Percentiles rank a stretch among this genome's conserved stretches.
These are phyloP conservation scores for Zymoseptoria ardabiliae DNA, from an alignment of 2,329 filamentous ascomycete genomes.

Conservation along the genomic window DNA sequence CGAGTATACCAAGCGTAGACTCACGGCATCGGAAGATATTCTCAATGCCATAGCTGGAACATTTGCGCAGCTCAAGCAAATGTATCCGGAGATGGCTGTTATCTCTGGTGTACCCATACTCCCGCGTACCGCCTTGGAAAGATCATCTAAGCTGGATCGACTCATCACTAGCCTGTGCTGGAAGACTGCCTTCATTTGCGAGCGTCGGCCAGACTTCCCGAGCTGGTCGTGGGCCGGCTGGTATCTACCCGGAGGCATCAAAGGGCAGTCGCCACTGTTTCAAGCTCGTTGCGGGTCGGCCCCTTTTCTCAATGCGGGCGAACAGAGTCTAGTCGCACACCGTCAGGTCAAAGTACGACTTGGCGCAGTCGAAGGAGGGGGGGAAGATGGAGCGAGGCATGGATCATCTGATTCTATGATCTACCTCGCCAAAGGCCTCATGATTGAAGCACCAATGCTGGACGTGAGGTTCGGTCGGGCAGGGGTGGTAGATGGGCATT, in stretches of 20 bases:
- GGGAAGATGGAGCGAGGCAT: neutral
- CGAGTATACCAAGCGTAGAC: neutral
- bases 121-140: neutral
- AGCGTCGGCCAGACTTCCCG: neutral
- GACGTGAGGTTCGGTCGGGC: neutral
- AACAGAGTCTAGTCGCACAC: neutral
- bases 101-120: neutral
- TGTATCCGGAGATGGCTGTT: neutral
- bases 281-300: neutral
- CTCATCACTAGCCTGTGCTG: neutral
- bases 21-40: neutral
- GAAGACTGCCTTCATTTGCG: neutral
- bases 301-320: neutral
- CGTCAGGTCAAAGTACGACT: neutral
- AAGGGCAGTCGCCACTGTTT: neutral
- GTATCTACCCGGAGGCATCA: neutral
- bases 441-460: neutral
- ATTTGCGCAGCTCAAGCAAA: neutral
- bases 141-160: neutral
- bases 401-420: neutral
- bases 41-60: neutral
- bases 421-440: neutral
- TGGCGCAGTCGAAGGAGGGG: neutral
- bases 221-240: neutral
- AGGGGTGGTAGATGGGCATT: neutral